Evolutionary conservation across 768 basidiomycete species (phyloP).

Genomic region (Trametes sanguinea): DNA sequence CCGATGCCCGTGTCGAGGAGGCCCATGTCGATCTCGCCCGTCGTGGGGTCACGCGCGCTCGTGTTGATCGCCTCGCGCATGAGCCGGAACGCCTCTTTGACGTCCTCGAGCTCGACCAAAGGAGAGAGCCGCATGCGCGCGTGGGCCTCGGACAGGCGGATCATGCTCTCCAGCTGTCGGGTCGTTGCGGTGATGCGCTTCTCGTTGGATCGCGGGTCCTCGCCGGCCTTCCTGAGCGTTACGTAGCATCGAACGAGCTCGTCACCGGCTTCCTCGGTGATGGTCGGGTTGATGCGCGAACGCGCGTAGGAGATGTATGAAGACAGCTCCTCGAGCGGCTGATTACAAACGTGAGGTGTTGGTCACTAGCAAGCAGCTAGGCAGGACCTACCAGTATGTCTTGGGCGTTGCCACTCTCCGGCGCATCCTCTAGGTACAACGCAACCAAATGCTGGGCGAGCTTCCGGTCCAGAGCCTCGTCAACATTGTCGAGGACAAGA

Average conservation of each 20-base stretch:
- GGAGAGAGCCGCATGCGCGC: conserved; percentile 93
- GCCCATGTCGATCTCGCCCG: conserved; percentile 97
- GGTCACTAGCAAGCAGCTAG: neutral
- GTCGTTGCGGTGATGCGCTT: conserved; percentile 98
- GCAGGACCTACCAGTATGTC: conserved; percentile 71
- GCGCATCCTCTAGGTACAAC: conserved; percentile 90
- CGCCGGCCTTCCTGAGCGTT: conserved; percentile 89
- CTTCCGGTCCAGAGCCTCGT: conserved; percentile 81
- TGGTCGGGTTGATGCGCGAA: conserved; percentile 77
- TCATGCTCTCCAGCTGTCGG: conserved; percentile 95
- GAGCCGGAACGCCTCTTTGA: conserved; percentile 87
- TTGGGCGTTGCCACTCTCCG: conserved; percentile 56
- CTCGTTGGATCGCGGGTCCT: conserved; percentile 84
- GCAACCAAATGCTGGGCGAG: conserved; percentile 93
- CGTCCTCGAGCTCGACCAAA: conserved; percentile 85
- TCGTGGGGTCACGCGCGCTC: conserved; percentile 92
- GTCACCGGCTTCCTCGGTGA: conserved; percentile 81
- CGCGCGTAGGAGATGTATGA: conserved; percentile 95
- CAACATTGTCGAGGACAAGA: conserved; percentile 92
- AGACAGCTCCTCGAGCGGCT: conserved; percentile 90
- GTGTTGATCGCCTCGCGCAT: conserved; percentile 97
- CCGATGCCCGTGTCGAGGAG: conserved; percentile 93
- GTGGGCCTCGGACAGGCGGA: conserved; percentile 94
- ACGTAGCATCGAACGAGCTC: conserved; percentile 91
- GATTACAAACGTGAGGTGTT: neutral